phyloP scores from a whole-genome alignment of 1,284 basidiomycete species.

The Moesziomyces globuligerus region DNA sequence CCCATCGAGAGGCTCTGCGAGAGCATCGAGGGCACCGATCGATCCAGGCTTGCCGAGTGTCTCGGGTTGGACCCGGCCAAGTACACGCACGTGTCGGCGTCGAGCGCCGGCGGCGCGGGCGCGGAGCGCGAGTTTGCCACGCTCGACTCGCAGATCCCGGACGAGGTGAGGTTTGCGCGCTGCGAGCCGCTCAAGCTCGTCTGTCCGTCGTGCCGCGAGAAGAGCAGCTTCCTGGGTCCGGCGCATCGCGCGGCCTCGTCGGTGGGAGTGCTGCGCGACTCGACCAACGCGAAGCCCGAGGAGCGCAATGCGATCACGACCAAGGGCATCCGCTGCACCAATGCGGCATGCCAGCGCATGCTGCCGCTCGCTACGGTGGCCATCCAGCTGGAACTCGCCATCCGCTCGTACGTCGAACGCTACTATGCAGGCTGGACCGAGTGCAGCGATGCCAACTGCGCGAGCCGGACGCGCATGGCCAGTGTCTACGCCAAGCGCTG shows the following conservation, averaged over 20 bases:
- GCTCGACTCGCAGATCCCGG: slow-evolving; percentile 89
- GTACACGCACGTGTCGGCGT: slow-evolving; percentile 70
- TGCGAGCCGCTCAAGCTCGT: slow-evolving; percentile 53
- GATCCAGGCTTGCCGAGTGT: slow-evolving; percentile 89
- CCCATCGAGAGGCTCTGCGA: slow-evolving; percentile 95
- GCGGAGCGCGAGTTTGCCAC: slow-evolving; percentile 76
- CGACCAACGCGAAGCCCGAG: slow-evolving; percentile 12
- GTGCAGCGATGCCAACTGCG: slow-evolving; percentile 88
- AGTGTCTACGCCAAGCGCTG: slow-evolving; percentile 81
- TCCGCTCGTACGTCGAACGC: slow-evolving; percentile 78
- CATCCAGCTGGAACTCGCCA: slow-evolving; percentile 84
- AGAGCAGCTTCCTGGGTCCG: slow-evolving; percentile 36
- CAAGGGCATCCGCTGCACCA: slow-evolving; percentile 46
- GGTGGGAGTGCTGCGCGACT: slow-evolving; percentile 6
- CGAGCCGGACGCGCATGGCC: slow-evolving; percentile 86
- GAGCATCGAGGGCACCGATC: slow-evolving; percentile 93
- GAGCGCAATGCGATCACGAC: slow-evolving; percentile 30
- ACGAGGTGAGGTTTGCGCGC: slow-evolving; percentile 77
- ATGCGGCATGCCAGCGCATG: slow-evolving; percentile 20
- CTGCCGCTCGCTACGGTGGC: slow-evolving; percentile 34
- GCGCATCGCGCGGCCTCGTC: slow-evolving; percentile 15
- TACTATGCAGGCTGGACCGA: slow-evolving; percentile 91
- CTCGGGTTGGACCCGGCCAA: slow-evolving; percentile 88
- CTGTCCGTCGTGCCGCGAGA: slow-evolving; percentile 51
- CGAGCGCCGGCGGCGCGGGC: slow-evolving; percentile 36